Conservation (phyloP, 164 flowering plant genomes). For the Tinospora cordifolia region DNA sequence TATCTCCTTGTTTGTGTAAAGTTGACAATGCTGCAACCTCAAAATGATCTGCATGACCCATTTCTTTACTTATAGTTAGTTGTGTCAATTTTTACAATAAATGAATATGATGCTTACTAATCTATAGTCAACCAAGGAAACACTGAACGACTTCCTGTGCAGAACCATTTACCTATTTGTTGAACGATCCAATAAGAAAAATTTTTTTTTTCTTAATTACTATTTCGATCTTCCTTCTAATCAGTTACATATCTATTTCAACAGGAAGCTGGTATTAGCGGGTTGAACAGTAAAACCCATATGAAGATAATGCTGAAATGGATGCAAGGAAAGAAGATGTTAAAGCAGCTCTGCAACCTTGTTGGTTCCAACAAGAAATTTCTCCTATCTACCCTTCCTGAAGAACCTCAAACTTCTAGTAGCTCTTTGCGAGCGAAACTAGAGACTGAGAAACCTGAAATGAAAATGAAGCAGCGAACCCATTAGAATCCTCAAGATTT, state of each 20-base stretch:
- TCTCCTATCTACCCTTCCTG: slow-evolving; percentile 49
- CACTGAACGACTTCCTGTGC: too few species aligned
- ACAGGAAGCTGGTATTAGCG: slow-evolving; percentile 58
- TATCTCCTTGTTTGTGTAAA: too few species aligned
- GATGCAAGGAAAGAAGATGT: slow-evolving; percentile 81
- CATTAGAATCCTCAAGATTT: neutral
- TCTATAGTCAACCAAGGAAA: neutral
- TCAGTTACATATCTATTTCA: neutral
- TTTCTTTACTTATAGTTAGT: too few species aligned
- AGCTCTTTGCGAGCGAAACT: slow-evolving; percentile 13
- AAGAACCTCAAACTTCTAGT: slow-evolving; percentile 33
- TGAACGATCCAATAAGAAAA: neutral
- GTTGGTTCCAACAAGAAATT: slow-evolving; percentile 73
- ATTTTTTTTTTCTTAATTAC: neutral
- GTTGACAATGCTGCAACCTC: too few species aligned
- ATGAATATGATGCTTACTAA: too few species aligned
- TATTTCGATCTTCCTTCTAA: neutral
- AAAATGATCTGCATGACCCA: too few species aligned
- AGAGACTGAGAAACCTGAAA: slow-evolving; percentile 22
- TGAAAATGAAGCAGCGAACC: slow-evolving; percentile 1
- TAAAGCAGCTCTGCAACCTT: slow-evolving; percentile 55
- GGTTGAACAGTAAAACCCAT: slow-evolving; percentile 77
- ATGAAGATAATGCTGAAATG: slow-evolving; percentile 78
- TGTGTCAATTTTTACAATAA: too few species aligned
- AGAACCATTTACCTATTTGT: neutral